phyloP scores from a whole-genome alignment of 2,329 filamentous ascomycete species.

The Metarhizium rileyi region DNA sequence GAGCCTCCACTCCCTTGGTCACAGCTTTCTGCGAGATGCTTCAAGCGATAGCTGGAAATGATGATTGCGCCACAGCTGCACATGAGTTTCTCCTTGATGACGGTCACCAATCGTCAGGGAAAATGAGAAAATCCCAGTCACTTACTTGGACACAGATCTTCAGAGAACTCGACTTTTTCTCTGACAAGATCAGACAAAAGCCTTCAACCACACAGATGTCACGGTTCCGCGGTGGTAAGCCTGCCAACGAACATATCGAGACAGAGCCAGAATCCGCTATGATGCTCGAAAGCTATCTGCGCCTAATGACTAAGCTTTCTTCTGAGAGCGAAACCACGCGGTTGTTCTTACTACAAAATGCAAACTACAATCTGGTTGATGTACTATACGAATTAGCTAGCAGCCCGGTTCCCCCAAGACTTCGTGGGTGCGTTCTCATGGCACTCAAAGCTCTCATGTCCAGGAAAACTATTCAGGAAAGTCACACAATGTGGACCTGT shows the following conservation, averaged over 20 bases:
- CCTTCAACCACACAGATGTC: constrained; percentile 34
- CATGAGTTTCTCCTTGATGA: constrained; percentile 89
- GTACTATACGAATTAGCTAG: constrained; percentile 72
- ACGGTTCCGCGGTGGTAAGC: constrained; percentile 48
- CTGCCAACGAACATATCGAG: constrained; percentile 59
- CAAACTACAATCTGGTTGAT: constrained; percentile 58
- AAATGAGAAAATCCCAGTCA: constrained; percentile 72
- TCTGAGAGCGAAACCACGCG: constrained; percentile 64
- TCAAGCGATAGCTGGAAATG: constrained; percentile 73
- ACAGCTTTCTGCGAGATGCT: constrained; percentile 97
- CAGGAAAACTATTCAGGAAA: constrained; percentile 58
- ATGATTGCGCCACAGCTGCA: constrained; percentile 72
- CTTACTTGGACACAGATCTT: constrained; percentile 92
- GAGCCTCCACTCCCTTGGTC: constrained; percentile 90
- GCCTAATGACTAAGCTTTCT: constrained; percentile 75
- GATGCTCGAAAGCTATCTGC: constrained; percentile 91
- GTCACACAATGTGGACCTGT: constrained; percentile 66
- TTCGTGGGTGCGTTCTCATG: constrained; percentile 77
- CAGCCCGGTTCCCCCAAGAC: constrained; percentile 62
- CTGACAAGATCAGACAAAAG: constrained; percentile 66
- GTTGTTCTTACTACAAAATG: constrained; percentile 58
- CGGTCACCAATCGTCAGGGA: constrained; percentile 60
- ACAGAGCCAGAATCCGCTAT: constrained; percentile 85
- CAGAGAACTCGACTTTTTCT: constrained; percentile 78
- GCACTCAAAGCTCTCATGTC: constrained; percentile 67